Base-by-base conservation (phyloP, 805 yeast species). In the Kodamaea neixiangensis region DNA sequence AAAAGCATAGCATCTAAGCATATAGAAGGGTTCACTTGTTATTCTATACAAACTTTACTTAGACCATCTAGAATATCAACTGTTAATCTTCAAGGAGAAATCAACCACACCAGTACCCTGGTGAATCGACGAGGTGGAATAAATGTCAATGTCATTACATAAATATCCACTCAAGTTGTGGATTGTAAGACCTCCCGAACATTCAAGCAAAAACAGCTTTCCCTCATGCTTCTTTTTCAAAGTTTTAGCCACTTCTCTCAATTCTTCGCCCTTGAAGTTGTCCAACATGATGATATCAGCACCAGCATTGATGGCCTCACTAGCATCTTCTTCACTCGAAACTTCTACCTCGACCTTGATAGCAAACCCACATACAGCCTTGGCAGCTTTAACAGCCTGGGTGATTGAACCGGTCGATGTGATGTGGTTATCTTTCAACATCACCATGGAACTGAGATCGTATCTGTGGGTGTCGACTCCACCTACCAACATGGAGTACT, bases 231-330 rank as follows among this genome's bases (percentile, higher is more conserved):
- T 75, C 2, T 59, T 51, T 65, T 86, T 90, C 54, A 92, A 71
- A 55, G 69, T 77, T 22, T 64, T 64, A 0, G 97, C 96, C 15
- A 86, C 93, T 0, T 63, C 57, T 54, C 79, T 82, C 52, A 92
- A 73, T 14, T 77, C 86, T 0, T 76, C 80, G 2, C 90, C 89
- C 3, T 76, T 64, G 67, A 93, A 93, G 66, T 92, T 92, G 64
- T 92, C 98, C 62, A 92, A 78, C 98, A 92, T 92, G 54, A 93
- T 86, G 17, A 93, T 88, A 67, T 92, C 98, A 0, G 97, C 97
- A 10, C 98, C 97, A 1, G 97, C 96, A 13, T 75, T 81, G 60
- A 93, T 93, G 20, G 98, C 98, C 65, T 93, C 97, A 56, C 79
- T 76, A 1, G 98, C 98, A 61, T 91, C 97, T 4, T 71, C 81